Percentiles rank a stretch among this genome's conserved stretches.
Evolutionary conservation across 2,329 filamentous ascomycete species (phyloP).

Genomic region (Nigrospora osmanthi): DNA sequence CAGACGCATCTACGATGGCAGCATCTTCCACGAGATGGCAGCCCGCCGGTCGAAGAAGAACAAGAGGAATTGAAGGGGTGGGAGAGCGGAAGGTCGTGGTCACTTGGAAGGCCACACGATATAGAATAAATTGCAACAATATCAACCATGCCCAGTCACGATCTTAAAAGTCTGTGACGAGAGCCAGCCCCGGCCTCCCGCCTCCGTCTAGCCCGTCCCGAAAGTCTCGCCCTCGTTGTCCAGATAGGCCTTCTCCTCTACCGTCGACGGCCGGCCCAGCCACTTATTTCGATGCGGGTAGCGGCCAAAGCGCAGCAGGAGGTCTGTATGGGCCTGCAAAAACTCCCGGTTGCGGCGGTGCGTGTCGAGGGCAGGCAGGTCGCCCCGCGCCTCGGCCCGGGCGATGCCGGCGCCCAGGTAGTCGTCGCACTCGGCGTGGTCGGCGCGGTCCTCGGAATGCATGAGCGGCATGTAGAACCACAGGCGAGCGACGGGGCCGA

Average conservation of each 20-base stretch:
- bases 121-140: neutral
- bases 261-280: slow-evolving; percentile 30
- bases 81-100: neutral
- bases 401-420: neutral
- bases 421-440: slow-evolving; percentile 30
- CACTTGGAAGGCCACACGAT: neutral
- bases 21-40: slow-evolving; percentile 37
- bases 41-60: slow-evolving; percentile 10
- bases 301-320: slow-evolving; percentile 36
- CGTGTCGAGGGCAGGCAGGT: neutral
- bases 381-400: neutral
- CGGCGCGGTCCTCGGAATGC: slow-evolving; percentile 44
- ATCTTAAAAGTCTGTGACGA: neutral
- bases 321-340: slow-evolving; percentile 26
- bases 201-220: neutral
- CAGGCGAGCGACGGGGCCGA: slow-evolving; percentile 21
- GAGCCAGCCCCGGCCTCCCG: neutral
- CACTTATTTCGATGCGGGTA: slow-evolving; percentile 40
- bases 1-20: slow-evolving; percentile 42
- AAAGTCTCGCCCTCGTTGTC: slow-evolving; percentile 18
- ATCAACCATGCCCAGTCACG: neutral
- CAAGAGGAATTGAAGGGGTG: neutral
- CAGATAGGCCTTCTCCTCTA: slow-evolving; percentile 33
- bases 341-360: slow-evolving; percentile 9
- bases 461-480: slow-evolving; percentile 56